phyloP scores from a whole-genome alignment of 129 eudicot species.

The Escallonia rubra region DNA sequence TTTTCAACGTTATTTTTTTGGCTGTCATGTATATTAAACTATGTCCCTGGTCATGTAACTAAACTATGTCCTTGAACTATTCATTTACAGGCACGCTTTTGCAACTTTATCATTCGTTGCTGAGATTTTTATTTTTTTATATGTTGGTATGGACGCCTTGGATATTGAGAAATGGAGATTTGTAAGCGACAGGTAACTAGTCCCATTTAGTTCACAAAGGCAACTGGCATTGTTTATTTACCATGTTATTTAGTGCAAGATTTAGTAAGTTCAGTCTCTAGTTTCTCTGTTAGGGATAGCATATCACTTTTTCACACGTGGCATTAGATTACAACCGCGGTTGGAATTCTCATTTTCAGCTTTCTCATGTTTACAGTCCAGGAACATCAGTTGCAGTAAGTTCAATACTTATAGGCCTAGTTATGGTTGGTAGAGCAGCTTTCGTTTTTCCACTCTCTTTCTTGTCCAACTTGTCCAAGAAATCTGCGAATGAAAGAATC shows the following conservation, averaged over 20 bases:
- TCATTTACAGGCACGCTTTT: constrained; percentile 65
- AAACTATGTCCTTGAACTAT: not conserved
- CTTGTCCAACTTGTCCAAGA: constrained; percentile 54
- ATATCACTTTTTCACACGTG: no score
- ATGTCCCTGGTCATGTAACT: not conserved
- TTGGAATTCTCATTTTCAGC: no score
- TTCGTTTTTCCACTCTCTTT: constrained; percentile 69
- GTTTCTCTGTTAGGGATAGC: no score
- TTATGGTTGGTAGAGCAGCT: constrained; percentile 66
- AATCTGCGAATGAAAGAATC: constrained; percentile 31
- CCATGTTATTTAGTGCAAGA: no score
- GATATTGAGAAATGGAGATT: constrained; percentile 81
- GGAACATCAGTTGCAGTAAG: constrained; percentile 53
- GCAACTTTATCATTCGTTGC: constrained; percentile 83
- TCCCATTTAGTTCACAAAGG: no score
- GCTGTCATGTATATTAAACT: not conserved
- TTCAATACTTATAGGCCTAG: constrained; percentile 42
- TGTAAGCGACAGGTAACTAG: constrained; percentile 54
- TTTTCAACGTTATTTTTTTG: not conserved
- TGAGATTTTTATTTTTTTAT: constrained; percentile 68
- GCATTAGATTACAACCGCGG: no score
- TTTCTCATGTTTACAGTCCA: constrained; percentile 31
- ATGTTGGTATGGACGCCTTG: constrained; percentile 93
- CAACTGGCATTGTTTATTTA: no score
- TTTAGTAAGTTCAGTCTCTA: no score